Conservation (phyloP, 2,329 filamentous ascomycete species). For the Leptosphaerulina australis region DNA sequence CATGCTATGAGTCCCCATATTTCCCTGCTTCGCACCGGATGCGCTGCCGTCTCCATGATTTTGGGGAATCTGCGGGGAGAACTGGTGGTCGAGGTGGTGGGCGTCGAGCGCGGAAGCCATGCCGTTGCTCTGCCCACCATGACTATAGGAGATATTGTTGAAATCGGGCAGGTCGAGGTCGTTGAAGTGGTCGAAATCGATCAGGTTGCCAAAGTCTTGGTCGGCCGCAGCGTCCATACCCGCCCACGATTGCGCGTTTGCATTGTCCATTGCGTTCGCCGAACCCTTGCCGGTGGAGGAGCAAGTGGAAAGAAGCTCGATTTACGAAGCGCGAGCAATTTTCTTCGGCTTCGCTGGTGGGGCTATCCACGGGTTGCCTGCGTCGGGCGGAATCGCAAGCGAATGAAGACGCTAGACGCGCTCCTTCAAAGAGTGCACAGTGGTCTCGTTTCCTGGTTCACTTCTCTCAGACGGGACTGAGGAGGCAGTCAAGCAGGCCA, state of each 20-base stretch:
- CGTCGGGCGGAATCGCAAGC: slow-evolving; percentile 14
- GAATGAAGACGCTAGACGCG: slow-evolving; percentile 16
- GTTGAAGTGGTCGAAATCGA: slow-evolving; percentile 48
- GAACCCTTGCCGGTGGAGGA: slow-evolving; percentile 22
- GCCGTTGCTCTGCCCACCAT: slow-evolving; percentile 27
- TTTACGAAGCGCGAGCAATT: slow-evolving; percentile 18
- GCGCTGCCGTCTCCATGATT: slow-evolving; percentile 34
- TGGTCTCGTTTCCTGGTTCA: neutral
- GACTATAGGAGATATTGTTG: slow-evolving; percentile 35
- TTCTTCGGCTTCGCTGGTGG: slow-evolving; percentile 17
- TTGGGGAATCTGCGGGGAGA: slow-evolving; percentile 35
- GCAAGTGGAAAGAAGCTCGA: slow-evolving; percentile 19
- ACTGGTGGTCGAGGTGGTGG: slow-evolving; percentile 43
- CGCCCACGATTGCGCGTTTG: slow-evolving; percentile 47
- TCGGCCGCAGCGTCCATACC: slow-evolving; percentile 51
- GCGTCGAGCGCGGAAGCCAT: slow-evolving; percentile 43
- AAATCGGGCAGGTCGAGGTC: slow-evolving; percentile 37
- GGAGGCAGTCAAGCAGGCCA: slow-evolving; percentile 1
- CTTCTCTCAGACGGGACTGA: neutral
- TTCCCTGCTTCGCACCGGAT: slow-evolving; percentile 20
- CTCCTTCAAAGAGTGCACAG: slow-evolving; percentile 7
- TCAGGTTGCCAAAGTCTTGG: slow-evolving; percentile 51
- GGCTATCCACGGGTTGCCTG: slow-evolving; percentile 14
- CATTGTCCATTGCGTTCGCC: slow-evolving; percentile 42
- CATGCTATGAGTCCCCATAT: slow-evolving; percentile 27